Evolutionary conservation across 441 rosid genomes (phyloP), one percentile per base, ranked within the genome.

Genomic region (Populus hybrid): DNA sequence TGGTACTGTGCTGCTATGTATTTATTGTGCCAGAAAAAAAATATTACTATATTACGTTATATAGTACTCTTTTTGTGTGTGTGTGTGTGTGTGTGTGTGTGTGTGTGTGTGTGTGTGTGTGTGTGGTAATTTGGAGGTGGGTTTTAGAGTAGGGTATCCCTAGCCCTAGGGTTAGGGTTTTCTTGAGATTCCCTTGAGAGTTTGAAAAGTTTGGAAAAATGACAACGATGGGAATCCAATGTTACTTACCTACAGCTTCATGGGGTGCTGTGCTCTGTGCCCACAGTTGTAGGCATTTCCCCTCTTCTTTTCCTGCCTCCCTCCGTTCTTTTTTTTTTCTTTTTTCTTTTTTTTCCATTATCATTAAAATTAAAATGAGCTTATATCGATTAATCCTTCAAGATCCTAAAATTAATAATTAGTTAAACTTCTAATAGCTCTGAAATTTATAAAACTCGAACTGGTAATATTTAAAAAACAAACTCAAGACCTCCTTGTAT

Each of bases 141-240:
- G 26, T 36, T 21, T 11, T 9, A 30, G 65, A 14, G 69, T 24
- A 23, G 28, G 61, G 70, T 36, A 2, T 19, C 2, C 9, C 18
- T 23, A 26, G 61, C 12, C 4, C 8, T 34, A 65, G 76, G 59
- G 42, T 40, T 68, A 73, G 77, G 72, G 67, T 34, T 79, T 68
- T 67, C 74, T 57, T 69, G 73, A 79, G 80, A 82, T 79, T 69
- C 84, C 70, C 68, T 24, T 35, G 6, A 23, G 35, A n/a, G 63
- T 40, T 76, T 28, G 14, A 64, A 65, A 71, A 70, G 11, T 9
- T 5, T 2, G 28, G 32, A 7, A 59, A 10, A n/a, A 6, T 36
- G 53, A 21, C 11, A 65, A 11, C 2, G 68, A 69, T 28, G 14
- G 18, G 75, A 71, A 79, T 79, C 81, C 81, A 74, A 79, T 74